These are phyloP conservation scores for Botryosphaeria dothidea DNA, from an alignment of 2,329 filamentous ascomycete species.

Conservation along the genomic window DNA sequence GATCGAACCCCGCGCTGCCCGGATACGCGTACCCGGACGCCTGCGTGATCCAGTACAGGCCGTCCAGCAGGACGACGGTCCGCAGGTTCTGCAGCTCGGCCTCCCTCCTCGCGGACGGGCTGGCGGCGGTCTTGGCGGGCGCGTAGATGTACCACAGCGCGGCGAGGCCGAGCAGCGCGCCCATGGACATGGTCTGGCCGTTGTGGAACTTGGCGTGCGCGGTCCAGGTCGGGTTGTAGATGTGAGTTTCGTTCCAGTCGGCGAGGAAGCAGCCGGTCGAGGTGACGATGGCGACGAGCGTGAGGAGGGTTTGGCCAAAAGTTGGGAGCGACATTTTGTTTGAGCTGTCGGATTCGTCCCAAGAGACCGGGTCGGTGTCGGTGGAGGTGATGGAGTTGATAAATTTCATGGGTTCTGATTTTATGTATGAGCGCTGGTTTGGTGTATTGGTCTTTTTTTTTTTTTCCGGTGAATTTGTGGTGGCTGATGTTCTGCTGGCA, in stretches of 20 bases:
- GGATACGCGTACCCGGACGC: slow-evolving; percentile 50
- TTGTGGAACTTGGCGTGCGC: slow-evolving; percentile 56
- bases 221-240: slow-evolving; percentile 51
- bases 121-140: not conserved
- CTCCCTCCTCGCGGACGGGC: not conserved
- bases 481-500: not conserved
- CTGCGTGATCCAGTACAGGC: slow-evolving; percentile 47
- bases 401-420: not conserved
- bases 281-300: slow-evolving; percentile 34
- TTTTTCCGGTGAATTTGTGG: not conserved
- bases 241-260: slow-evolving; percentile 46
- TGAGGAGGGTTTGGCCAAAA: slow-evolving; percentile 31
- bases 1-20: slow-evolving; percentile 21
- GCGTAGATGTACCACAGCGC: slow-evolving; percentile 41
- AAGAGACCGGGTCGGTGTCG: not conserved
- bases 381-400: not conserved
- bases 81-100: slow-evolving; percentile 19
- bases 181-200: slow-evolving; percentile 54
- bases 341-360: too few species aligned
- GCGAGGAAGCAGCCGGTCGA: slow-evolving; percentile 35
- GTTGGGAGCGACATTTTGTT: not conserved
- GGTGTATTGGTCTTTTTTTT: not conserved
- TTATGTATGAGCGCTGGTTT: not conserved
- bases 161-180: slow-evolving; percentile 40
- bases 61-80: slow-evolving; percentile 34